Evolutionary conservation across 176 grass and related monocot genomes (phyloP), one percentile per base, ranked within the genome.

Genomic region (Poa annua): DNA sequence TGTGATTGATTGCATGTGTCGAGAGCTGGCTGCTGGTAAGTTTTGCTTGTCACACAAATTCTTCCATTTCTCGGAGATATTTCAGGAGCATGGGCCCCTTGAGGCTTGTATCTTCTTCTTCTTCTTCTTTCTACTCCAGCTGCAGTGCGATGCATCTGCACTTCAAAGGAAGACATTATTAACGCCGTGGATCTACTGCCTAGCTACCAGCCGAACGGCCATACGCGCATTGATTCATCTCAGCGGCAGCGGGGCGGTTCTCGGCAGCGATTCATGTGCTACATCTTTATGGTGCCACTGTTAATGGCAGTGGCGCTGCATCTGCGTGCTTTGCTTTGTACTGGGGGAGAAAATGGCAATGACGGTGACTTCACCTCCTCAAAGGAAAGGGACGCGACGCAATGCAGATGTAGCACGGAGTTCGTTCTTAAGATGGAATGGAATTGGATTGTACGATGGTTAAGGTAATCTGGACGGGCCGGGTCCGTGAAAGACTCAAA

Each of bases 11-110:
- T 5, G n/a, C n/a, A n/a, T n/a, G 78, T 75, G 49, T 44, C 19
- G 55, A 80, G 39, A 82, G 64, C 72, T 24, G 83, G 65, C 63
- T 78, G 9, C 44, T 47, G 45, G 45, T 14, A 14, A 65, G 56
- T 83, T 76, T 20, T 10, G 34, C 47, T 56, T 74, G 76, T 83
- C 66, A 44, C 66, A 8, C 41, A 32, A 26, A 51, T 83, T 79
- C 48, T 32, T 42, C 79, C 65, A 78, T 78, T 60, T 66, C 54
- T 36, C 39, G 55, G 20, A 86, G 88, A 90, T 82, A 83, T 86
- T 90, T 83, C 22, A 0, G 32, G 44, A 16, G 24, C 52, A 32
- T 48, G 64, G 55, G 53, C 3, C 71, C 75, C 82, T 69, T 38
- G 44, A 85, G 62, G 6, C n/a, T 51, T 81, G 83, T 71, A 39